A percentile compares a stretch with the other conserved stretches of the same genome.
phyloP scores from a whole-genome alignment of 2,329 filamentous ascomycete genomes.

The Diaporthe vexans region DNA sequence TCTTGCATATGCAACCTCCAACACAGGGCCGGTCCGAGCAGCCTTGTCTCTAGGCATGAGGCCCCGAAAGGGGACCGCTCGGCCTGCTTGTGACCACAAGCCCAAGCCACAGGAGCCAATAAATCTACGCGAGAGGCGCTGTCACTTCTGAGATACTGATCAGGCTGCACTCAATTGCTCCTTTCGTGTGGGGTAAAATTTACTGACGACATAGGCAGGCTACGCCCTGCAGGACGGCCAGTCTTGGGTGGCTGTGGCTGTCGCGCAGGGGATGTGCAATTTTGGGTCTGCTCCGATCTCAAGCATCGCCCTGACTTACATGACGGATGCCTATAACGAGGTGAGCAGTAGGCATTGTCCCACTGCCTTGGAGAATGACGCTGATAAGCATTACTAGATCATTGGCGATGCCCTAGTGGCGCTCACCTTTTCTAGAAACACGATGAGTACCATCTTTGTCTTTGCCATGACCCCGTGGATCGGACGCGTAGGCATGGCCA shows the following conservation, averaged over 20 bases:
- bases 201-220: conserved; percentile 8
- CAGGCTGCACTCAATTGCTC: not conserved
- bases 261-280: conserved; percentile 37
- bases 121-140: not conserved
- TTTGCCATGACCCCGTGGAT: conserved; percentile 42
- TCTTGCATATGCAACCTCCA: not conserved
- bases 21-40: not conserved
- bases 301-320: conserved; percentile 40
- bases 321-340: conserved; percentile 43
- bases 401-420: conserved; percentile 42
- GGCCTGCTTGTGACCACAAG: not conserved
- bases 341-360: conserved; percentile 7
- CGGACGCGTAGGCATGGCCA: conserved; percentile 38
- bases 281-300: conserved; percentile 40
- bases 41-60: not conserved
- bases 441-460: conserved; percentile 41
- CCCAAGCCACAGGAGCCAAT: not conserved
- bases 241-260: conserved; percentile 40
- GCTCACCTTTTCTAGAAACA: conserved; percentile 41
- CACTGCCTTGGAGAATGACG: not conserved
- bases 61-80: not conserved
- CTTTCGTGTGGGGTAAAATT: not conserved
- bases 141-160: not conserved
- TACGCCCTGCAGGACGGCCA: conserved; percentile 41
- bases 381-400: conserved; percentile 26